Evolutionary conservation across 352 stramenopile species (phyloP).

Genomic region (Pilasporangium apinafurcum): DNA sequence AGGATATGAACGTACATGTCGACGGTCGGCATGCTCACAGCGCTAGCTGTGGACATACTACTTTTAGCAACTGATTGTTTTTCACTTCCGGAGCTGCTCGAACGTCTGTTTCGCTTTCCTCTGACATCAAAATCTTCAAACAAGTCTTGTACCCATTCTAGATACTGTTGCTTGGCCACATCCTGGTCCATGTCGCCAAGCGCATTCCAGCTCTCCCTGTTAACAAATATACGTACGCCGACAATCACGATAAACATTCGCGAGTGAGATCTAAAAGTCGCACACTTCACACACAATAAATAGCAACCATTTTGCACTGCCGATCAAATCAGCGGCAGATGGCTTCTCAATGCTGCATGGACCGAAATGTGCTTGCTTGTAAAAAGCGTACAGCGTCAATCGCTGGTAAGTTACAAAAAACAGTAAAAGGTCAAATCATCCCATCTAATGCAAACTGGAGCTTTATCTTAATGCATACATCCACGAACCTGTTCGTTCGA

Average conservation of each 20-base stretch:
- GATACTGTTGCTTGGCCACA: slow-evolving; percentile 59
- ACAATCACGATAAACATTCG: not conserved
- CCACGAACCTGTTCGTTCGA: slow-evolving; percentile 53
- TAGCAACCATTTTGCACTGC: slow-evolving; percentile 60
- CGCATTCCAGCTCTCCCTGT: slow-evolving; percentile 62
- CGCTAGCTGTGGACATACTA: slow-evolving; percentile 44
- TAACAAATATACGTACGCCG: not conserved
- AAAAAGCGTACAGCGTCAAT: slow-evolving; percentile 76
- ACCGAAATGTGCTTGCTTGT: slow-evolving; percentile 71
- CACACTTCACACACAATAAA: not conserved
- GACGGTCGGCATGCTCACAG: slow-evolving; percentile 58
- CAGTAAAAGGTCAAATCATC: not conserved
- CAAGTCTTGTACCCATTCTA: slow-evolving; percentile 60
- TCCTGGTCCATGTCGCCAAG: slow-evolving; percentile 47
- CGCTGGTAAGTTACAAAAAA: slow-evolving; percentile 17
- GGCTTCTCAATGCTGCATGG: slow-evolving; percentile 48
- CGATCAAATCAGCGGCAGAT: slow-evolving; percentile 59
- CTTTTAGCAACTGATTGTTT: slow-evolving; percentile 19
- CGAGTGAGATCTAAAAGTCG: not conserved
- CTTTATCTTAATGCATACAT: not conserved
- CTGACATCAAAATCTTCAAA: slow-evolving; percentile 64
- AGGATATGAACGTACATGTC: slow-evolving; percentile 45
- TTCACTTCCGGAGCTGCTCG: slow-evolving; percentile 18
- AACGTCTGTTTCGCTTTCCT: slow-evolving; percentile 14
- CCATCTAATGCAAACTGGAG: not conserved